A percentile compares a stretch with the other conserved stretches of the same genome.
Evolutionary conservation across 768 basidiomycete genomes (phyloP).

Genomic region (Kwoniella heveanensis): DNA sequence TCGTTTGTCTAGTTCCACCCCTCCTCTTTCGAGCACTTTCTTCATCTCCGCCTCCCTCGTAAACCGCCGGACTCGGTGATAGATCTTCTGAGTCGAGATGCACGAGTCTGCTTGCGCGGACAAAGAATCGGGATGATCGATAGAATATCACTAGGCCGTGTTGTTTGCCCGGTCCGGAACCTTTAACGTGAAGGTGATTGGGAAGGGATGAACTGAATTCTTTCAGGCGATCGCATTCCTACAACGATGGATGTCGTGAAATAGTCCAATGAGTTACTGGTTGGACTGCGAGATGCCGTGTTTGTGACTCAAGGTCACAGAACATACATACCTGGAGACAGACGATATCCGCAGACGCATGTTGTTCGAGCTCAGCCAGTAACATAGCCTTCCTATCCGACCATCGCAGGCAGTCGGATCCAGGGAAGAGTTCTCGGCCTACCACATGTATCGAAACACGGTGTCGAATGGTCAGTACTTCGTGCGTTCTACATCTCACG

Average conservation of each 20-base stretch:
- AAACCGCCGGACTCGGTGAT: slow-evolving; percentile 73
- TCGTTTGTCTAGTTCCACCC: slow-evolving; percentile 51
- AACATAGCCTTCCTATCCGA: slow-evolving; percentile 74
- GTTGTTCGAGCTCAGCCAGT: slow-evolving; percentile 70
- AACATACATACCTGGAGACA: slow-evolving; percentile 71
- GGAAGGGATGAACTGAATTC: slow-evolving; percentile 71
- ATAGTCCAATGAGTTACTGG: too few species aligned
- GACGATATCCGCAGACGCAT: slow-evolving; percentile 71
- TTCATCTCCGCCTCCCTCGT: slow-evolving; percentile 55
- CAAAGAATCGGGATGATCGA: slow-evolving; percentile 62
- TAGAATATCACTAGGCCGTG: slow-evolving; percentile 86
- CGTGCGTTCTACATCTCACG: too few species aligned
- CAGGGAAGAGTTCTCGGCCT: slow-evolving; percentile 55
- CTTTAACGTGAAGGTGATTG: slow-evolving; percentile 67
- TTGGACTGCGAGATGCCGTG: too few species aligned
- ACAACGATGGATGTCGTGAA: slow-evolving; percentile 15
- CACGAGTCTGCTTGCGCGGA: slow-evolving; percentile 61
- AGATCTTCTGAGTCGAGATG: slow-evolving; percentile 67
- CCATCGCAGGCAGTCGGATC: slow-evolving; percentile 72
- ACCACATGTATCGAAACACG: too few species aligned
- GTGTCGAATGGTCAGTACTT: too few species aligned
- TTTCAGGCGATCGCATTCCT: slow-evolving; percentile 87
- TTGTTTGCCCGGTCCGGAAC: slow-evolving; percentile 71
- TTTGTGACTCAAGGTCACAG: too few species aligned
- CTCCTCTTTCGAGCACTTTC: slow-evolving; percentile 56